Evolutionary conservation across 306 rosid genomes (phyloP), one percentile per base, ranked within the genome.

Genomic region (Quercus wislizeni): DNA sequence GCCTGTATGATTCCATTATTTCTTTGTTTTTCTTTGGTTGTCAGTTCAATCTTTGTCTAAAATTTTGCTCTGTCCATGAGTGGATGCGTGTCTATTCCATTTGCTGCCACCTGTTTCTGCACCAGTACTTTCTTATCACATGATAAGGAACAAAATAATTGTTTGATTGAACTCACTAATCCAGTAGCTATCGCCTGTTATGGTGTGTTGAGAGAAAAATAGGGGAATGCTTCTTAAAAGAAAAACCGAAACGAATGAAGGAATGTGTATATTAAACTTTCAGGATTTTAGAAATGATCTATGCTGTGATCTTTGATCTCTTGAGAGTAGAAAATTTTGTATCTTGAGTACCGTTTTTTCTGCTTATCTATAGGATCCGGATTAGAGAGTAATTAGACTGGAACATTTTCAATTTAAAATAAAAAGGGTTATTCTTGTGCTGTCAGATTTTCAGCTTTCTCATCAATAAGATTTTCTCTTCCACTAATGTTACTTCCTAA

Each of bases 391-490:
- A 63, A 28, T 59, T 65, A 31, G 10, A 17, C 71, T 3, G 6
- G 49, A 30, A 5, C 4, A 0, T 31, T 14, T 65, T 11, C 71
- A 31, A 30, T 41, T n/a, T 65, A 30, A 20, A 65, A 65, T 31
- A 6, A 30, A 33, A 30, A 31, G 2, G 5, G 17, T 65, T 65
- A 17, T 30, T 8, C 20, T 30, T 15, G 25, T 17, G 43, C 71
- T 15, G 12, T 31, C 71, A 65, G 71, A 31, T 30, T 65, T 65
- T 65, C 71, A 65, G 49, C 71, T 65, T 65, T 65, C 23, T 65
- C 20, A 6, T 64, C 49, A 4, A 31, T n/a, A 11, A 65, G 49
- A 65, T 65, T 65, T 65, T 65, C 49, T 2, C 7, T 65, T 31
- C 20, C 67, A 23, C 67, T 8, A 59, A 59, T 59, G 12, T 11